Conservation (phyloP, 495 filamentous ascomycete species). For the Lichina pygmaea region DNA sequence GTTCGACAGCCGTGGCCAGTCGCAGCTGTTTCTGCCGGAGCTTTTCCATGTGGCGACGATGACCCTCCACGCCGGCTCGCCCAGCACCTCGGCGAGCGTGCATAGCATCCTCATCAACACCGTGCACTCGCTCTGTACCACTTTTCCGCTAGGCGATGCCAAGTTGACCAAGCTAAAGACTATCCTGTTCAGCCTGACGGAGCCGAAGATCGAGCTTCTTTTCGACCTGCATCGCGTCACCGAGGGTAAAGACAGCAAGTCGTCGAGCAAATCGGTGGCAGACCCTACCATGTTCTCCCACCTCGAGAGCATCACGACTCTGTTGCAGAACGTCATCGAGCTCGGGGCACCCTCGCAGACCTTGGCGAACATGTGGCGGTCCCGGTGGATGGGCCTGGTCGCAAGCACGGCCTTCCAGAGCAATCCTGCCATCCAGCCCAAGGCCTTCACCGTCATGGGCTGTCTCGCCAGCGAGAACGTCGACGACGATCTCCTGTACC, state of each 20-base stretch:
- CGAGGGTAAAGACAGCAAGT: conserved; percentile 6
- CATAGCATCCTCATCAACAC: conserved; percentile 34
- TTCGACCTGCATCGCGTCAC: conserved; percentile 12
- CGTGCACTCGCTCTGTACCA: conserved; percentile 35
- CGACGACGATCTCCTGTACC: conserved; percentile 39
- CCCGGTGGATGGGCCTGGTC: conserved; percentile 42
- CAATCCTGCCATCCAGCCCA: conserved; percentile 38
- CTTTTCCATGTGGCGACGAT: conserved; percentile 41
- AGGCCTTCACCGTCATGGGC: conserved; percentile 42
- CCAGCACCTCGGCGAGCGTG: conserved; percentile 25
- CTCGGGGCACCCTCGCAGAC: conserved; percentile 33
- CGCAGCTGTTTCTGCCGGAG: conserved; percentile 35
- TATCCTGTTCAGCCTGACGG: conserved; percentile 19
- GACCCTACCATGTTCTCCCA: conserved; percentile 3
- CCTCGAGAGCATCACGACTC: conserved; percentile 16
- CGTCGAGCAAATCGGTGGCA: not conserved
- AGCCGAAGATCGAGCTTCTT: conserved; percentile 9
- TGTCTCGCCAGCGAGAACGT: conserved; percentile 39
- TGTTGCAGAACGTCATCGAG: conserved; percentile 31
- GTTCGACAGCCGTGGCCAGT: conserved; percentile 34
- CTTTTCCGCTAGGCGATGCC: conserved; percentile 26
- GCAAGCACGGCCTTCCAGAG: conserved; percentile 44
- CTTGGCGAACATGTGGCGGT: conserved; percentile 39
- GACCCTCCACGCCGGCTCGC: conserved; percentile 30
- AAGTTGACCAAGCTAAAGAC: conserved; percentile 23